A percentile compares a stretch with the other conserved stretches of the same genome.
Conservation (phyloP, 768 basidiomycete species). For the Hirschioporus abietinus region DNA sequence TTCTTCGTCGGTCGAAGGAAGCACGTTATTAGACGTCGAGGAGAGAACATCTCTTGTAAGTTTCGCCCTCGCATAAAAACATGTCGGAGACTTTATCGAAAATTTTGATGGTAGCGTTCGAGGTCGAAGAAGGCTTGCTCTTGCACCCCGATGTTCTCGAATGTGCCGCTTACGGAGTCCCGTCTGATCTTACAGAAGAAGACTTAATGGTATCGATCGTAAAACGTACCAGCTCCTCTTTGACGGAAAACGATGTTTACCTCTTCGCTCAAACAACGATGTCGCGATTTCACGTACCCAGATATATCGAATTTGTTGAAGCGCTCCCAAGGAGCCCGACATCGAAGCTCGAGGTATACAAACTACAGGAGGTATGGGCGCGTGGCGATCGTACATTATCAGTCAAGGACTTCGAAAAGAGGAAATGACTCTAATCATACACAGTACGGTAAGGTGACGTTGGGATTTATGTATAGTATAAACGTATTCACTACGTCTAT, state of each 20-base stretch:
- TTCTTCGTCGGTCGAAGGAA: constrained; percentile 5
- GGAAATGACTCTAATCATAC: neutral
- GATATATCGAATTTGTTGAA: constrained; percentile 1
- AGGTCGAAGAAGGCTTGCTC: constrained; percentile 2
- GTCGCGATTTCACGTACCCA: neutral
- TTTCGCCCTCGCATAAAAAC: neutral
- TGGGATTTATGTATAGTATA: neutral
- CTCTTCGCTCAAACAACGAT: neutral
- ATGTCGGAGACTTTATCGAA: neutral
- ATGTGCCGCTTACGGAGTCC: constrained; percentile 4
- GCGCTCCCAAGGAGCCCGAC: neutral
- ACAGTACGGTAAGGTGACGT: neutral
- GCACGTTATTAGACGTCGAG: neutral
- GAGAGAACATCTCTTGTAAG: constrained; percentile 3
- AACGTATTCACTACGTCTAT: neutral
- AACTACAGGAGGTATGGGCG: constrained; percentile 2
- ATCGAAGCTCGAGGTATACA: neutral
- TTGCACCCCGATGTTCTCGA: constrained; percentile 1
- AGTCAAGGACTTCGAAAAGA: neutral
- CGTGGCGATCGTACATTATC: neutral
- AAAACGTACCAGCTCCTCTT: neutral
- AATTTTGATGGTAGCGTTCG: neutral
- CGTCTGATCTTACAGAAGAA: constrained; percentile 4
- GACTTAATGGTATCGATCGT: neutral
- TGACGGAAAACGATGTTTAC: neutral